Conservation (phyloP, 2,329 filamentous ascomycete genomes). For the Monilinia fructigena region DNA sequence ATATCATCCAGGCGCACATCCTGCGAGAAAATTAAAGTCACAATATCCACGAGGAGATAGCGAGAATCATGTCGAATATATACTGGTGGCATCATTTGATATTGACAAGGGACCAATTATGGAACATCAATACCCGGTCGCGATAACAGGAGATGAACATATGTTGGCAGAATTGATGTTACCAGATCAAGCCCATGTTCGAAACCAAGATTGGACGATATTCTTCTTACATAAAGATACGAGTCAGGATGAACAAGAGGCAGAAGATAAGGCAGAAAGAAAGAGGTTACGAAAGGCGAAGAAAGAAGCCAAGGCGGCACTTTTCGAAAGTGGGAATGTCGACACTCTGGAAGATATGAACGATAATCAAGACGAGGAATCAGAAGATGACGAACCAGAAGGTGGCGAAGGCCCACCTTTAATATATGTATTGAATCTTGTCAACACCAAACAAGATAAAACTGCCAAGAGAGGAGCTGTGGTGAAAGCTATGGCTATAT, state of each 20-base stretch:
- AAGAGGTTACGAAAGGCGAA: constrained; percentile 52
- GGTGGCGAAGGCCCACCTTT: constrained; percentile 81
- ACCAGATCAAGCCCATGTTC: constrained; percentile 91
- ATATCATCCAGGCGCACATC: constrained; percentile 51
- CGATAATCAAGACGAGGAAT: constrained; percentile 52
- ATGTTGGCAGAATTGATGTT: constrained; percentile 99
- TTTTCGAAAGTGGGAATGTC: constrained; percentile 46
- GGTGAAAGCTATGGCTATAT: constrained; percentile 98
- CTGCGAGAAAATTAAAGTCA: constrained; percentile 61
- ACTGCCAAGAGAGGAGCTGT: constrained; percentile 88
- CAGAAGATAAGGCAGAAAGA: constrained; percentile 60
- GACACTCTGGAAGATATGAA: constrained; percentile 46
- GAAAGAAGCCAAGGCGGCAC: constrained; percentile 51
- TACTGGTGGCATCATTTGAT: constrained; percentile 94
- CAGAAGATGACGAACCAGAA: constrained; percentile 62
- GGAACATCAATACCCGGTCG: constrained; percentile 95
- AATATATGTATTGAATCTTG: constrained; percentile 94
- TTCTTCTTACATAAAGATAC: constrained; percentile 98
- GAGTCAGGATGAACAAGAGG: constrained; percentile 76
- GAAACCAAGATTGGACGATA: constrained; percentile 97
- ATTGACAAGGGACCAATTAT: constrained; percentile 95
- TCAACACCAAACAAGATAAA: constrained; percentile 97
- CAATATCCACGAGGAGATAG: constrained; percentile 72
- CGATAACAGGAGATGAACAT: constrained; percentile 94
- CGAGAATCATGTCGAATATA: constrained; percentile 98